Conservation (phyloP, 148 eudicot genomes). For the Rhododendron mucronatum region DNA sequence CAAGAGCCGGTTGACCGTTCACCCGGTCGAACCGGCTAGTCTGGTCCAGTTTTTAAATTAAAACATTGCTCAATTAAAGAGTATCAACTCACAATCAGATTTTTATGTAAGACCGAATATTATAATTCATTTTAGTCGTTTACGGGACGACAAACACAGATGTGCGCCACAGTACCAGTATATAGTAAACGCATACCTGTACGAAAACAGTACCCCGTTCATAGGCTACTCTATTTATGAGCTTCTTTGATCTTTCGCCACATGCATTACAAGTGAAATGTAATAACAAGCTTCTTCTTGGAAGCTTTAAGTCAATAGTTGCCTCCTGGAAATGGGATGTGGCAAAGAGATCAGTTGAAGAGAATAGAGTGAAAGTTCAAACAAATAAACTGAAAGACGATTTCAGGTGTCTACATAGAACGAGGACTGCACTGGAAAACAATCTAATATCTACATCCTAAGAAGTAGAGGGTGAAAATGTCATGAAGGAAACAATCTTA, state of each 20-base stretch:
- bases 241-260: constrained; percentile 68
- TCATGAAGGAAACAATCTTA: neutral
- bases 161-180: neutral
- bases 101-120: neutral
- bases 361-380: neutral
- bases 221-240: constrained; percentile 82
- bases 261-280: constrained; percentile 84
- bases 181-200: constrained; percentile 43
- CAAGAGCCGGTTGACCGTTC: neutral
- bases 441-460: neutral
- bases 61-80: neutral
- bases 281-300: constrained; percentile 80
- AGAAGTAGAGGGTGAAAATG: neutral
- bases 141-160: neutral
- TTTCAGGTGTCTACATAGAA: neutral
- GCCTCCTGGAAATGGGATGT: constrained; percentile 44
- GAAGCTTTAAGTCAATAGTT: constrained; percentile 61
- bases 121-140: neutral
- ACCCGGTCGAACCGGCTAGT: too few relatives aligned
- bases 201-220: constrained; percentile 93
- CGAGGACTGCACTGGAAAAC: neutral
- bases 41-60: neutral
- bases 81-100: neutral
- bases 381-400: neutral
- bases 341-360: constrained; percentile 4